A percentile compares a stretch with the other conserved stretches of the same genome.
phyloP scores from a whole-genome alignment of 1,139 yeast species.

The Protomyces macrosporus region DNA sequence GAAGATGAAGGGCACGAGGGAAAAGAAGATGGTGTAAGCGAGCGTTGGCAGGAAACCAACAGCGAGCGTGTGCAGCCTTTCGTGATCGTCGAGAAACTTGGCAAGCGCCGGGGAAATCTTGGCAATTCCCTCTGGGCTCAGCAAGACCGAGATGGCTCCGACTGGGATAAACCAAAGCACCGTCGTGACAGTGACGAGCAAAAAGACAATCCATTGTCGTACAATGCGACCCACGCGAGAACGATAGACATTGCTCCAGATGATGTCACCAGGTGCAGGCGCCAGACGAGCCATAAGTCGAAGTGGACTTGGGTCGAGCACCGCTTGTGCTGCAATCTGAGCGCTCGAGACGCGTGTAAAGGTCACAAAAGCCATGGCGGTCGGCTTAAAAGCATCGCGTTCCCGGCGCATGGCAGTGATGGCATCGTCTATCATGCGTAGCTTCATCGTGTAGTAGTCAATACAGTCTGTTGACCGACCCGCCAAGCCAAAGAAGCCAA shows the following conservation, averaged over 20 bases:
- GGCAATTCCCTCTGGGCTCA: slow-evolving; percentile 62
- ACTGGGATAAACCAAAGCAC: slow-evolving; percentile 69
- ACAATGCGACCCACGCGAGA: slow-evolving; percentile 53
- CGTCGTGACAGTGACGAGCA: slow-evolving; percentile 58
- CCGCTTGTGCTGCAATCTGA: slow-evolving; percentile 85
- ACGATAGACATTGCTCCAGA: slow-evolving; percentile 70
- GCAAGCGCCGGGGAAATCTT: slow-evolving; percentile 73
- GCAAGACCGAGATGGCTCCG: slow-evolving; percentile 62
- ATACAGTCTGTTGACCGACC: slow-evolving; percentile 65
- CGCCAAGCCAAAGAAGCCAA: slow-evolving; percentile 49
- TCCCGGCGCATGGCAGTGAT: slow-evolving; percentile 49
- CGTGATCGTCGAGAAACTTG: slow-evolving; percentile 52
- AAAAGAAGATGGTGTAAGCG: slow-evolving; percentile 67
- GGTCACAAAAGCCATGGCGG: slow-evolving; percentile 65
- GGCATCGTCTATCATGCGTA: slow-evolving; percentile 54
- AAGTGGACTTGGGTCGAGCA: slow-evolving; percentile 70
- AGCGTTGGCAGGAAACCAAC: slow-evolving; percentile 76
- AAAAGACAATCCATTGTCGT: slow-evolving; percentile 58
- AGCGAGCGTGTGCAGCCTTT: slow-evolving; percentile 57
- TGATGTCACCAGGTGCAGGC: slow-evolving; percentile 81
- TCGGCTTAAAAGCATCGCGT: slow-evolving; percentile 40
- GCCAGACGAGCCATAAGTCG: slow-evolving; percentile 69
- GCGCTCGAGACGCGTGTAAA: slow-evolving; percentile 83
- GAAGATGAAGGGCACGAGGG: slow-evolving; percentile 68
- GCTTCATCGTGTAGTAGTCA: slow-evolving; percentile 52